Percentiles rank a stretch among this genome's conserved stretches.
These are phyloP conservation scores for Ustilago trichophora DNA, from an alignment of 1,284 basidiomycete species.

Conservation along the genomic window DNA sequence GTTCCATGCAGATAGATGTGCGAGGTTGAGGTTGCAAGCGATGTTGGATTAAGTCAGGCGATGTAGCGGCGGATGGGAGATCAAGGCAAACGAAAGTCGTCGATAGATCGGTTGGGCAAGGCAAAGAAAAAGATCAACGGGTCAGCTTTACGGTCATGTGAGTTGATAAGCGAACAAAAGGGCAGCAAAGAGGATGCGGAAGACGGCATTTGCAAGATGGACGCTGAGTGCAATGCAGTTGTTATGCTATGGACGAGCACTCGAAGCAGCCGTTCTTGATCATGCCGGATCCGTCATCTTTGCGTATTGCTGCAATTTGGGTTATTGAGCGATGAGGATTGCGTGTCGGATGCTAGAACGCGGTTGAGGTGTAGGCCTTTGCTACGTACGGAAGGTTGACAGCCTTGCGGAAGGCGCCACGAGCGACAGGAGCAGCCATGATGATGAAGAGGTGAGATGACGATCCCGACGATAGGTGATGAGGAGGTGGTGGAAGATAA, in stretches of 20 bases:
- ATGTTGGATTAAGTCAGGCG: no score
- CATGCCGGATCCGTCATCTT: no score
- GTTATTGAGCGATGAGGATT: not conserved
- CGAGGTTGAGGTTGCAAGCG: no score
- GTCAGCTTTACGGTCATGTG: conserved; percentile 6
- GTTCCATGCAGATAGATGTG: no score
- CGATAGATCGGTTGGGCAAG: no score
- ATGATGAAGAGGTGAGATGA: conserved; percentile 21
- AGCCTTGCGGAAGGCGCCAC: conserved; percentile 68
- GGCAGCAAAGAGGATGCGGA: not conserved
- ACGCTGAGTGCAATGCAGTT: no score
- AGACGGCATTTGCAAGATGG: no score
- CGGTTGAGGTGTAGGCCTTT: not conserved
- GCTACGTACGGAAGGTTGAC: conserved; percentile 74
- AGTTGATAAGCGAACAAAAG: not conserved
- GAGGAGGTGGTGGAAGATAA: conserved; percentile 25
- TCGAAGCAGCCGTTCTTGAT: no score
- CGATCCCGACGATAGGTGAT: conserved; percentile 25
- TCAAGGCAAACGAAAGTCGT: no score
- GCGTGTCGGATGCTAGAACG: not conserved
- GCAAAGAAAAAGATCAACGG: not conserved
- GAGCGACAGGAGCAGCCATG: conserved; percentile 53
- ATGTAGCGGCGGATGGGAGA: no score
- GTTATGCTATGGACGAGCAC: no score
- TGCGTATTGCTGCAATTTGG: not conserved